phyloP scores from a whole-genome alignment of 495 filamentous ascomycete genomes.

The Chlorociboria aeruginascens region DNA sequence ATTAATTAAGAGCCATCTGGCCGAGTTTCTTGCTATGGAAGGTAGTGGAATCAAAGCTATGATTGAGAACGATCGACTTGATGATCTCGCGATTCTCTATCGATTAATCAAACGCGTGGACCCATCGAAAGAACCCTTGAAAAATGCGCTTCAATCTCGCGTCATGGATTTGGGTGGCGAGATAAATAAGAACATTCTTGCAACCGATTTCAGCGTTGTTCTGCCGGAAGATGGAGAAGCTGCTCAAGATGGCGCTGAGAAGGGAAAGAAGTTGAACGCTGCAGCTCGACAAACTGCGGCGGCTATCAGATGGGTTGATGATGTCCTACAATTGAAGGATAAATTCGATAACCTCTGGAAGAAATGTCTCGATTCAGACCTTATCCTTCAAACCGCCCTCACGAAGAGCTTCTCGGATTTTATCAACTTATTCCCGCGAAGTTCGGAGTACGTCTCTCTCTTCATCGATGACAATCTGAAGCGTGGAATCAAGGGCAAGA shows the following conservation, averaged over 20 bases:
- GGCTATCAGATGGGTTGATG: constrained; percentile 92
- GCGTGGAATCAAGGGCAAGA: constrained; percentile 86
- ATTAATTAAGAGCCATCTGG: constrained; percentile 61
- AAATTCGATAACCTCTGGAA: constrained; percentile 77
- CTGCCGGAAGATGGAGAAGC: constrained; percentile 16
- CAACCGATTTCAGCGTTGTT: constrained; percentile 13
- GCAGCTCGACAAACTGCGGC: constrained; percentile 53
- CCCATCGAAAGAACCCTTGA: constrained; percentile 56
- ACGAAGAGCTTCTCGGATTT: constrained; percentile 79
- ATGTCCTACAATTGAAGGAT: constrained; percentile 71
- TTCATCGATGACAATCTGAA: constrained; percentile 97
- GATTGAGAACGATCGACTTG: constrained; percentile 77
- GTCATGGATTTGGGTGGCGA: constrained; percentile 70
- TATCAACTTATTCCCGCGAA: constrained; percentile 73
- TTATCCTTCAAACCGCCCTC: constrained; percentile 66
- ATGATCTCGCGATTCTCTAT: constrained; percentile 68
- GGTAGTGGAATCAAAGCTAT: constrained; percentile 74
- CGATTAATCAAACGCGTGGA: constrained; percentile 70
- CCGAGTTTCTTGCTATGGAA: constrained; percentile 74
- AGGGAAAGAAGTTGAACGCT: constrained; percentile 30
- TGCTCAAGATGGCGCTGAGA: constrained; percentile 25
- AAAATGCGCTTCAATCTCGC: constrained; percentile 54
- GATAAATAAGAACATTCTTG: constrained; percentile 55
- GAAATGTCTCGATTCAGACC: constrained; percentile 58
- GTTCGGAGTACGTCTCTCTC: constrained; percentile 85